Evolutionary conservation across 2,329 filamentous ascomycete species (phyloP), one percentile per base, ranked within the genome.

Genomic region (Penicillium sp.): DNA sequence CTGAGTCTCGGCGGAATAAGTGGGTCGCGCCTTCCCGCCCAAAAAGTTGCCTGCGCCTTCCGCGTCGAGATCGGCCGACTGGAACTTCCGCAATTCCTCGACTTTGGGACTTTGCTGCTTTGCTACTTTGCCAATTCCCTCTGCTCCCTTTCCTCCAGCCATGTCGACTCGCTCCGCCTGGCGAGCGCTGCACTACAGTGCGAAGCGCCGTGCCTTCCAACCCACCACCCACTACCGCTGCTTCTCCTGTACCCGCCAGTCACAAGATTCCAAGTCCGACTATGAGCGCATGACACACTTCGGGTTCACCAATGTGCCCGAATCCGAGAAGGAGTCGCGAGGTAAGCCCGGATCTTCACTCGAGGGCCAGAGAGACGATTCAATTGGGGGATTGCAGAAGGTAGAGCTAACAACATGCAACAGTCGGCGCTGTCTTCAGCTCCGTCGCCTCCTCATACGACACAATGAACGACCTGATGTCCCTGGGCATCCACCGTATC

Each of bases 381-480:
- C 36, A 40, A 40, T 40, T 47, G 23, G 15, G 20, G n/a, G 4
- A 17, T 30, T 13, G 10, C 18, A 3, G n/a, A 18, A 36, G n/a
- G n/a, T 18, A 12, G 17, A 42, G 32, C 44, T 54, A 49, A 54
- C 36, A 30, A 40, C 20, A 27, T 7, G 8, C 7, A 8, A 72
- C 77, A 80, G 92, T 97, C 33, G 89, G 89, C 54, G 85, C 84
- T 34, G 94, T 99, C 52, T 99, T 99, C 78, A 93, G 90, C 73
- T 97, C 89, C 61, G 94, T 99, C 33, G 94, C 94, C 61, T 86
- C 90, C 57, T 91, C 89, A 15, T 99, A 99, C 76, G 94, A 99
- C 74, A 88, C 87, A 56, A 99, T 99, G 94, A 99, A 99, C 77
- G 94, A 99, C 73, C 83, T 97, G 62, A 99, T 99, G 94, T 97